Base-by-base conservation (phyloP, 805 yeast species). In the Pichia exigua region DNA sequence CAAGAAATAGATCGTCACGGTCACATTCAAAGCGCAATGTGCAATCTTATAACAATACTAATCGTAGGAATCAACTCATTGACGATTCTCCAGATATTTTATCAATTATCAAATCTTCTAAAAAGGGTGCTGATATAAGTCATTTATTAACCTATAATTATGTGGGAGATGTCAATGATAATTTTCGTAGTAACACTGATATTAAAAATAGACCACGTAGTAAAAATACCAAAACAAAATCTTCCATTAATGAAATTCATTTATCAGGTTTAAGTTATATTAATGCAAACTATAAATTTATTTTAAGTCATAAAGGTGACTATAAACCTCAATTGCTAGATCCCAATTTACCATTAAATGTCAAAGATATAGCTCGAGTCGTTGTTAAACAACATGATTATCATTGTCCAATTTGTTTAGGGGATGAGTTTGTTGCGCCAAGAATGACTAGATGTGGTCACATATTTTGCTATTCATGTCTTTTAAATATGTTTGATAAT, bases 361-460 rank as follows among this genome's bases (percentile, higher is more conserved):
- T 78, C 53, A 72, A 73, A 4, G 73, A 78, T 40, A 81, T 94
- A 6, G 65, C 84, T 32, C 73, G 96, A 46, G 88, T 92, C 7
- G 64, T 89, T n/a, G 83, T 81, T 0, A 85, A 92, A 15, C 79
- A 76, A 54, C 84, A 84, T 58, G 75, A 73, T 53, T 65, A 74
- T 24, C 82, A 83, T 40, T 94, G 99, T 64, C 98, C 99, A 0
- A 92, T 94, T 27, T 94, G 99, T 65, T 71, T 94, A 15, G 76
- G 83, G 32, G 95, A 88, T 47, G 83, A 82, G 15, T 87, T 94
- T 15, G 78, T 86, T 18, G 97, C 97, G 0, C 97, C 99, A 2
- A 73, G 98, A 50, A 95, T 94, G 98, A 82, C 89, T 28, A 77
- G 82, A 13, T 94, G 99, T 70, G 99, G 99, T 6, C 99, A 94